Base-by-base conservation (phyloP, 306 rosid species). In the Oxytropis ochrocephala region DNA sequence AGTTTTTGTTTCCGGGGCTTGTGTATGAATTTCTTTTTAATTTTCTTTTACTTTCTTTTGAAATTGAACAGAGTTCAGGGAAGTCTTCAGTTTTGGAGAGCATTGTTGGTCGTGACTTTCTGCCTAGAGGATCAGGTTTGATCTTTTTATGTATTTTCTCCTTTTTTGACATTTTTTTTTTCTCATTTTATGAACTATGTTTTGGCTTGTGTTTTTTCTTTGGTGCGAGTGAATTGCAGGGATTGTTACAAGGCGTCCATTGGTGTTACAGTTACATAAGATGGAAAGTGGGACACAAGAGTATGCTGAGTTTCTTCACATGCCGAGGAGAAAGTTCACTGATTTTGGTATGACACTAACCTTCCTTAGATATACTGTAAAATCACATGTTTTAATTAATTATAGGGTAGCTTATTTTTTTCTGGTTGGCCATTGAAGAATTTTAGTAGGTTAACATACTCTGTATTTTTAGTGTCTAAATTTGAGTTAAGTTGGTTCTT, bases 11-110 rank as follows among this genome's bases (percentile, higher is more conserved):
- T 7, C 38, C 38, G 38, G 19, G 7, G 63, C 30, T 35, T 56
- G 10, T 17, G 39, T 68, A 14, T 29, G 30, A 27, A 44, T 27
- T 75, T 30, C 6, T 4, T n/a, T n/a, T 41, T n/a, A 7, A 3
- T 0, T 8, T n/a, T 24, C 9, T 8, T 46, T 29, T 43, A 0
- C 5, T 61, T 18, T 35, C 27, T 14, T 68, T 56, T 46, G 4
- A 57, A 57, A 51, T 32, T 30, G 56, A 50, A 53, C 95, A 94
- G 98, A 94, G 98, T 85, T 94, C 98, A 0, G 98, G 98, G 8
- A 94, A 94, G 74, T 94, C 97, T 76, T 94, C 99, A 11, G 97
- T 94, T 54, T 70, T 94, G 85, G 99, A 94, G 87, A 94, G 97
- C 69, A 91, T 91, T 60, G 99, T 94, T 33, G 99, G 99, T 13